phyloP scores from a whole-genome alignment of 1,284 basidiomycete genomes.

The Apiotrichum gamsii region DNA sequence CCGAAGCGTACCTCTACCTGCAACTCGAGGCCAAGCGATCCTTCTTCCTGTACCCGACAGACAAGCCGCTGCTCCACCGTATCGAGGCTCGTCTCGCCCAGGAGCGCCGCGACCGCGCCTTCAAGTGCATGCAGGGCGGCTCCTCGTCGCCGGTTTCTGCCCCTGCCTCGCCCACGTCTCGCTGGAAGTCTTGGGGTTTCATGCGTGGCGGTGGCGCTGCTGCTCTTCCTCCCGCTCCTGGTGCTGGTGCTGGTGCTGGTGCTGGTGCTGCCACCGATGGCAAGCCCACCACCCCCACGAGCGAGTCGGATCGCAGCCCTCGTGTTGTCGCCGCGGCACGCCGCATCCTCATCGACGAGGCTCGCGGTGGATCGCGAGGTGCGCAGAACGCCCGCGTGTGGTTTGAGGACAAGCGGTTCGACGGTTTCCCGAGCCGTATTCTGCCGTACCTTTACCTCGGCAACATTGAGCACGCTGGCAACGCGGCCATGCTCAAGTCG shows the following conservation, averaged over 20 bases:
- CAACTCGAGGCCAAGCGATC: conserved; percentile 55
- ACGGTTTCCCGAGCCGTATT: conserved; percentile 92
- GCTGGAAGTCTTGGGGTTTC: conserved; percentile 36
- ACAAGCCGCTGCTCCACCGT: conserved; percentile 67
- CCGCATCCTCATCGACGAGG: conserved; percentile 27
- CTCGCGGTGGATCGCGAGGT: conserved; percentile 20
- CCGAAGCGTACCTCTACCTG: conserved; percentile 74
- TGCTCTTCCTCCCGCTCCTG: too few species aligned
- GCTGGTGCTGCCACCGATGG: too few species aligned
- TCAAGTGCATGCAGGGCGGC: conserved; percentile 21
- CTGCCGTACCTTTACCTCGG: conserved; percentile 92
- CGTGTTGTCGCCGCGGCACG: conserved; percentile 22
- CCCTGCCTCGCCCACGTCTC: conserved; percentile 9
- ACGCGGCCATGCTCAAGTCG: conserved; percentile 89
- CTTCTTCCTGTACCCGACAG: conserved; percentile 90
- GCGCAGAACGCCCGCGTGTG: conserved; percentile 56
- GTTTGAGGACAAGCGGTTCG: conserved; percentile 88
- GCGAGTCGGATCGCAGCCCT: neutral
- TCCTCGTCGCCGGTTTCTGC: conserved; percentile 2
- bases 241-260: too few species aligned
- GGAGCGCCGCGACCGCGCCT: conserved; percentile 32
- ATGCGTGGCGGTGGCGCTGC: conserved; percentile 12
- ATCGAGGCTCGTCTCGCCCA: conserved; percentile 59
- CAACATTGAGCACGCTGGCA: conserved; percentile 90
- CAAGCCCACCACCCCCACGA: too few species aligned